These are phyloP conservation scores for Leptoxyphium fumago DNA, from an alignment of 2,329 filamentous ascomycete genomes.

Conservation along the genomic window DNA sequence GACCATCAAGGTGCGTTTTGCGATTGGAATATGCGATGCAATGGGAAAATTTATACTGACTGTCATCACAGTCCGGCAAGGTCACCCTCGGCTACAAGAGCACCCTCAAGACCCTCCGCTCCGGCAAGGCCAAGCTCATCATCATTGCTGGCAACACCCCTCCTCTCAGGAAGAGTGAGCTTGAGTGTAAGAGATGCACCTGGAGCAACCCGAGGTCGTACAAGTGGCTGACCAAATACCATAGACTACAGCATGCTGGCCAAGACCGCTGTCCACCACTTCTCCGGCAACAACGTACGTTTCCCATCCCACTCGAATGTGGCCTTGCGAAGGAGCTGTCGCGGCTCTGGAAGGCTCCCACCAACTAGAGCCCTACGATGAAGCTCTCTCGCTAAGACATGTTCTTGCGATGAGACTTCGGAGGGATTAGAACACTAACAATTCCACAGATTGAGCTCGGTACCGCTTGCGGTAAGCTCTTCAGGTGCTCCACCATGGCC, in stretches of 20 bases:
- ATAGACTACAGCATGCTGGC: constrained; percentile 69
- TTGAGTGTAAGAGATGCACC: constrained; percentile 46
- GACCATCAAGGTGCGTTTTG: constrained; percentile 19
- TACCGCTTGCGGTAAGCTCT: constrained; percentile 97
- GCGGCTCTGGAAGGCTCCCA: constrained; percentile 21
- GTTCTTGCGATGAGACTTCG: constrained; percentile 54
- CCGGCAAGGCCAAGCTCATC: constrained; percentile 96
- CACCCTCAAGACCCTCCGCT: constrained; percentile 78
- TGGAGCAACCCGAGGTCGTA: neutral
- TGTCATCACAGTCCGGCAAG: constrained; percentile 28
- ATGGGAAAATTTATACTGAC: constrained; percentile 5
- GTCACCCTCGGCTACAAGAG: constrained; percentile 86
- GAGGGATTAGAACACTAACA: constrained; percentile 55
- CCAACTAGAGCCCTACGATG: constrained; percentile 63
- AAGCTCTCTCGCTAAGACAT: constrained; percentile 39
- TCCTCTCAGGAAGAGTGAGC: constrained; percentile 90
- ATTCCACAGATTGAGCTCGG: constrained; percentile 79
- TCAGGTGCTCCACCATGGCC: constrained; percentile 93
- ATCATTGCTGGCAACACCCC: constrained; percentile 93
- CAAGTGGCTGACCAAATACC: constrained; percentile 3
- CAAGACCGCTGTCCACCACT: constrained; percentile 96
- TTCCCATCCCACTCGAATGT: constrained; percentile 4
- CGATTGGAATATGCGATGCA: neutral
- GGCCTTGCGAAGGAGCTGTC: constrained; percentile 21
- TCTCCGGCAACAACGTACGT: constrained; percentile 97